Percentiles rank a stretch among this genome's conserved stretches.
These are phyloP conservation scores for Begonia peltatifolia DNA, from an alignment of 306 rosid genomes.

Conservation along the genomic window DNA sequence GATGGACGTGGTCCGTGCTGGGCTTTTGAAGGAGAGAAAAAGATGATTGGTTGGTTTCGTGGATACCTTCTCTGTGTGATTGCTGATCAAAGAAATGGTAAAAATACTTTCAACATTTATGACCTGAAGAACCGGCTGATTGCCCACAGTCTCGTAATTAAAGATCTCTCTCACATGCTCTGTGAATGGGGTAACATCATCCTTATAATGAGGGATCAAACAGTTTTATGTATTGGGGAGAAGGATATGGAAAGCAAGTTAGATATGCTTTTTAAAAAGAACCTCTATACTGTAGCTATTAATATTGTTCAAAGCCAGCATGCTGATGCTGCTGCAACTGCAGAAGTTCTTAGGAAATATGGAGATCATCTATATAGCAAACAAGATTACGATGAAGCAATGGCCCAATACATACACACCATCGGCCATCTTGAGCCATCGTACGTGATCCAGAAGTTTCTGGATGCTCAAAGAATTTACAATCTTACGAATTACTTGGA, in stretches of 20 bases:
- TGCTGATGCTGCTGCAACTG: slow-evolving; percentile 97
- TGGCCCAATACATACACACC: slow-evolving; percentile 85
- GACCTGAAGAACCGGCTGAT: slow-evolving; percentile 86
- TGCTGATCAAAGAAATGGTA: slow-evolving; percentile 78
- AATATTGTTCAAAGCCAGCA: slow-evolving; percentile 96
- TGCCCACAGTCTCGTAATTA: slow-evolving; percentile 70
- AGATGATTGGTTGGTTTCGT: slow-evolving; percentile 89
- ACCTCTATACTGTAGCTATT: slow-evolving; percentile 80
- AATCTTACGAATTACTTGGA: slow-evolving; percentile 97
- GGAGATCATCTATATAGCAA: slow-evolving; percentile 89
- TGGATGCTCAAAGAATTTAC: slow-evolving; percentile 96
- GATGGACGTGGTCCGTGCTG: slow-evolving; percentile 99
- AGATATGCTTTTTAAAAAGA: slow-evolving; percentile 95
- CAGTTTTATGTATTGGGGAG: slow-evolving; percentile 88
- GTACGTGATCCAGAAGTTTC: slow-evolving; percentile 87
- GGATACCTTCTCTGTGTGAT: slow-evolving; percentile 93
- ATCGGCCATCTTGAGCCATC: slow-evolving; percentile 99
- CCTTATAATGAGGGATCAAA: slow-evolving; percentile 75
- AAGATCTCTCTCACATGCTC: slow-evolving; percentile 90
- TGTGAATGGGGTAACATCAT: slow-evolving; percentile 95
- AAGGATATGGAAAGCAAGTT: slow-evolving; percentile 99
- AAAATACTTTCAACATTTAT: slow-evolving; percentile 71
- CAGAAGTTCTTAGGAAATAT: slow-evolving; percentile 90
- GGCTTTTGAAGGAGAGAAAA: slow-evolving; percentile 99
- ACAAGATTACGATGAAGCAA: slow-evolving; percentile 95